Percentiles rank a stretch among this genome's conserved stretches.
These are phyloP conservation scores for Yamadazyma philogaea DNA, from an alignment of 805 yeast species.

Conservation along the genomic window DNA sequence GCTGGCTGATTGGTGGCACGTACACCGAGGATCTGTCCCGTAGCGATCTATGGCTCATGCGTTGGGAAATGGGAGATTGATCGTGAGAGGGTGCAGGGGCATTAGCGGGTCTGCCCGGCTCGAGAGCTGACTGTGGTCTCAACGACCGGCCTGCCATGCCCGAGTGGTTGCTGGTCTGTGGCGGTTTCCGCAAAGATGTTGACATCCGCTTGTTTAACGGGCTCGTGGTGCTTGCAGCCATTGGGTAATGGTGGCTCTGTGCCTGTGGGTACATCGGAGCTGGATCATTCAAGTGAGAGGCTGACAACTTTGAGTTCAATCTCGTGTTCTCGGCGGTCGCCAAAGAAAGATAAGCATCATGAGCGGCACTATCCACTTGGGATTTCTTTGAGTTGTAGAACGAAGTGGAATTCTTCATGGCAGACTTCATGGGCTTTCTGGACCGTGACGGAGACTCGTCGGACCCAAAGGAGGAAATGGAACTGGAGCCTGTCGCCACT, in stretches of 20 bases:
- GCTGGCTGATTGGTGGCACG: constrained; percentile 36
- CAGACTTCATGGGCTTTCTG: constrained; percentile 50
- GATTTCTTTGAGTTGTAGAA: constrained; percentile 15
- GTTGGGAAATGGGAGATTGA: constrained; percentile 9
- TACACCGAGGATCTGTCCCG: constrained; percentile 22
- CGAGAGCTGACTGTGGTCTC: constrained; percentile 32
- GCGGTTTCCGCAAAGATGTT: constrained; percentile 27
- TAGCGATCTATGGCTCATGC: constrained; percentile 32
- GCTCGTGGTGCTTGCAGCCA: constrained; percentile 6
- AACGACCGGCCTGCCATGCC: constrained; percentile 21
- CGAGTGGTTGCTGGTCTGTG: constrained; percentile 12
- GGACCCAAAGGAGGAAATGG: constrained; percentile 32
- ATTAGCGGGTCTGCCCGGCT: constrained; percentile 4
- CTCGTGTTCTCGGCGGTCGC: constrained; percentile 81
- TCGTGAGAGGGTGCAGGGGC: neutral
- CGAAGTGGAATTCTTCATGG: constrained; percentile 42
- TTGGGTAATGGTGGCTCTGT: constrained; percentile 13
- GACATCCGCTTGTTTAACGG: constrained; percentile 20
- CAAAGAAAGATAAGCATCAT: constrained; percentile 61
- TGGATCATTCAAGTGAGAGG: constrained; percentile 32
- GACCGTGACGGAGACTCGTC: constrained; percentile 24
- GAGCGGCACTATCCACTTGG: constrained; percentile 42
- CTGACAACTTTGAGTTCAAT: constrained; percentile 58
- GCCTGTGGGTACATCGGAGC: constrained; percentile 12
- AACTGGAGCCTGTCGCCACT: constrained; percentile 18